Evolutionary conservation across 495 filamentous ascomycete genomes (phyloP), one percentile per base, ranked within the genome.

Genomic region (Platismatia glauca): DNA sequence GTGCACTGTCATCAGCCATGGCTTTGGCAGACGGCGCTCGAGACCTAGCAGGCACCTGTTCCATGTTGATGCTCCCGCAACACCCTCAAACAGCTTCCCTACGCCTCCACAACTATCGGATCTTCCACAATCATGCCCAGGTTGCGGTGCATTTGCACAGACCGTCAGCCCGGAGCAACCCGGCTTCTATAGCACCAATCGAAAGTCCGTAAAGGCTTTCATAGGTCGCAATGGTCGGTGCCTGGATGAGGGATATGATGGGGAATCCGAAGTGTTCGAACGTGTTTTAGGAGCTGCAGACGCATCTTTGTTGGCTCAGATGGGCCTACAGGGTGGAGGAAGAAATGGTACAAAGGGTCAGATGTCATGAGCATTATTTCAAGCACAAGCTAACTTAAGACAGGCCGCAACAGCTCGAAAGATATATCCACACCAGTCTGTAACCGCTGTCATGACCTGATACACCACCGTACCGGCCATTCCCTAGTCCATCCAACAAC

Each of bases 91-190:
- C 34, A 29, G 55, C 24, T 38, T 37, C 13, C 48, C 46, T 22
- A 57, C 29, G 20, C 27, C 58, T 29, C 44, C 39, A 15, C 63
- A 56, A 57, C 22, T 67, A 31, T 24, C 52, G 15, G n/a, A 64
- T n/a, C 72, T 90, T 5, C 88, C 89, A 1, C 64, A 70, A 6
- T 78, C 81, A 67, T 99, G 94, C 71, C 84, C 88, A 27, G 94
- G 94, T 59, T 99, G 94, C 71, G 94, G 94, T 55, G 95, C 93
- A 37, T 82, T 87, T 61, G 81, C 87, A 56, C 94, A 97, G 69
- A 87, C 80, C 0, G 66, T 84, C 3, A 79, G 85, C 29, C 79
- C 86, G n/a, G 71, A 82, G 39, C 79, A 87, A 67, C 82, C 92
- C 1, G 94, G 94, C 48, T 96, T 84, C 74, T 97, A 89, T 73